Evolutionary conservation across 257 asterid species (phyloP).

Genomic region (Penstemon eatonii): DNA sequence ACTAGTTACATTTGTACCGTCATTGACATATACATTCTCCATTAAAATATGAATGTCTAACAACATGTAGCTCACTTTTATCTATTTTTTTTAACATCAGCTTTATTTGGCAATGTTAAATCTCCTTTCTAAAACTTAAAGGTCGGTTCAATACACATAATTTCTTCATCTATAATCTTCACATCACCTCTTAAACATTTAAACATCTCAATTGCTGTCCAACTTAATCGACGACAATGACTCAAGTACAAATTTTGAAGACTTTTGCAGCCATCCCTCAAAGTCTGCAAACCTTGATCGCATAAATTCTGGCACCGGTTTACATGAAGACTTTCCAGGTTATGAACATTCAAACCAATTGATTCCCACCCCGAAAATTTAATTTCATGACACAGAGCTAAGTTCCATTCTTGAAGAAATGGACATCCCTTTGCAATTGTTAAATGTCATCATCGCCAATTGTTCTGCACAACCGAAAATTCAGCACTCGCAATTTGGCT

Average conservation of each 20-base stretch:
- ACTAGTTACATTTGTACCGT: too few species aligned
- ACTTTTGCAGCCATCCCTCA: conserved; percentile 56
- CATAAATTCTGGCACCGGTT: conserved; percentile 59
- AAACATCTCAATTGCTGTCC: conserved; percentile 46
- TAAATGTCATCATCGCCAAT: conserved; percentile 45
- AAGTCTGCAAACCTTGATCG: conserved; percentile 57
- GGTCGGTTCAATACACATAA: conserved; percentile 56
- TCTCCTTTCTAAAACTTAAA: conserved; percentile 25
- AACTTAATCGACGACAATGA: conserved; percentile 41
- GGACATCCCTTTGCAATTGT: conserved; percentile 61
- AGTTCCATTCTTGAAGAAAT: conserved; percentile 63
- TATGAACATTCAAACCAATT: conserved; percentile 46
- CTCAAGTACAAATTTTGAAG: conserved; percentile 45
- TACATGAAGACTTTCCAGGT: conserved; percentile 61
- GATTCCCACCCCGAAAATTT: conserved; percentile 55
- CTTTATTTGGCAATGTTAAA: background rate
- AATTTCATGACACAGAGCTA: conserved; percentile 64
- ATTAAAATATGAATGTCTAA: too few species aligned
- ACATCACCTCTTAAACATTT: conserved; percentile 52
- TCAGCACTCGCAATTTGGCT: conserved; percentile 49
- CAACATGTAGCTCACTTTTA: too few species aligned
- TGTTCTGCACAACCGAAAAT: conserved; percentile 59
- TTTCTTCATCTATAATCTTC: conserved; percentile 48
- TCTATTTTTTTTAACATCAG: too few species aligned
- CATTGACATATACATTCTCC: too few species aligned